Percentiles rank a stretch among this genome's conserved stretches.
Evolutionary conservation across 805 yeast species (phyloP).

Genomic region (Tetrapisispora namnaoensis): DNA sequence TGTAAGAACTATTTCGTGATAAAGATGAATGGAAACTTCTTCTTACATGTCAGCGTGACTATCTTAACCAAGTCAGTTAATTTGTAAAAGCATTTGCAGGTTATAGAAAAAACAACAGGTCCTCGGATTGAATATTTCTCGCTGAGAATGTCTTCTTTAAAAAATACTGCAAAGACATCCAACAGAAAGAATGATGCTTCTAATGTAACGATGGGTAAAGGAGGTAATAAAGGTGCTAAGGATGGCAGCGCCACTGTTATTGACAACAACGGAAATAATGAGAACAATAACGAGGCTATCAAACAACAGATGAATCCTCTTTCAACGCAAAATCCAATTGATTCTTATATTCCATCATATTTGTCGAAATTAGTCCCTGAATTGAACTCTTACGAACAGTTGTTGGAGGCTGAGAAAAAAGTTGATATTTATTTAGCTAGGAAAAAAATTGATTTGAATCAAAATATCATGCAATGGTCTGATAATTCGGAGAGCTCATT

Average conservation of each 20-base stretch:
- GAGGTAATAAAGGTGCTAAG: background rate
- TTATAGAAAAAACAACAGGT: no score
- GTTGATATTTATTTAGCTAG: conserved; percentile 75
- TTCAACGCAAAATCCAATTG: conserved; percentile 39
- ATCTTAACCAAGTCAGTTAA: no score
- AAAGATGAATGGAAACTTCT: no score
- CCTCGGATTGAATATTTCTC: no score
- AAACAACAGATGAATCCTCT: conserved; percentile 21
- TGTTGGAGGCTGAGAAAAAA: conserved; percentile 72
- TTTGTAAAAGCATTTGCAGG: no score
- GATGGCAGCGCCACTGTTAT: background rate
- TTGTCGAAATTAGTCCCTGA: conserved; percentile 49
- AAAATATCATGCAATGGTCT: conserved; percentile 39
- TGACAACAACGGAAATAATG: background rate
- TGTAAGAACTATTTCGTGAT: no score
- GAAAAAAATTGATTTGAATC: conserved; percentile 79
- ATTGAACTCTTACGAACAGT: conserved; percentile 57
- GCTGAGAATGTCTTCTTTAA: background rate
- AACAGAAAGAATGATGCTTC: background rate
- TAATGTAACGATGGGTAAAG: background rate
- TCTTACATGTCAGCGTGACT: no score
- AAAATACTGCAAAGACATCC: background rate
- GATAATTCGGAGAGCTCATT: conserved; percentile 19
- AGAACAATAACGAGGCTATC: background rate
- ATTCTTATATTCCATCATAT: conserved; percentile 39